These are phyloP conservation scores for Batrachochytrium dendrobatidis DNA, from an alignment of 371 early-diverging fungal genomes.

Conservation along the genomic window DNA sequence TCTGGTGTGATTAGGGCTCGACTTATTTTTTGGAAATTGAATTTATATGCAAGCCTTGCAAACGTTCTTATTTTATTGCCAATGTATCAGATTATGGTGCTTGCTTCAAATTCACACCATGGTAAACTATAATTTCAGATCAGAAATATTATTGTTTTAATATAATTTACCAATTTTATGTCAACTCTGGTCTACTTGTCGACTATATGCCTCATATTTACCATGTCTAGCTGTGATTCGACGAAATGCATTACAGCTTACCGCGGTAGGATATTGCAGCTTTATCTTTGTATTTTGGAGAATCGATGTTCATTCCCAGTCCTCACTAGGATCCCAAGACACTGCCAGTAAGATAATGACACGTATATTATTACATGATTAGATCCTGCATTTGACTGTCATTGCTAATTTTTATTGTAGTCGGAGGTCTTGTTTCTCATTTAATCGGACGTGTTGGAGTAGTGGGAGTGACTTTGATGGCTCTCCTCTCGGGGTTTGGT, in stretches of 20 bases:
- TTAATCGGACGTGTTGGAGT: conserved; percentile 76
- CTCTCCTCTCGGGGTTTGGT: conserved; percentile 89
- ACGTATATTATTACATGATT: conserved; percentile 27
- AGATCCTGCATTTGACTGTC: conserved; percentile 46
- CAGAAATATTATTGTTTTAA: no score
- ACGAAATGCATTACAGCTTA: not conserved
- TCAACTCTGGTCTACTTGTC: conserved; percentile 13
- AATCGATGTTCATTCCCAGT: not conserved
- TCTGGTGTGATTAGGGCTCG: no score
- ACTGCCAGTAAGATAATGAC: not conserved
- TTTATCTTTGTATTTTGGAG: not conserved
- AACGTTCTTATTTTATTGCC: conserved; percentile 68
- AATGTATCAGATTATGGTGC: conserved; percentile 61
- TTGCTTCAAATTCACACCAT: no score
- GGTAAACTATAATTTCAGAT: no score
- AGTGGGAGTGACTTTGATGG: conserved; percentile 86
- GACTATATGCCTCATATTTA: conserved; percentile 8
- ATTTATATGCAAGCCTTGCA: conserved; percentile 53
- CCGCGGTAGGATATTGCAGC: not conserved
- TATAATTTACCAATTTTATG: no score
- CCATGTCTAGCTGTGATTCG: not conserved
- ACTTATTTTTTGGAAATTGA: conserved; percentile 69
- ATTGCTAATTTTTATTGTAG: conserved; percentile 62
- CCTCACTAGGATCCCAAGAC: not conserved
- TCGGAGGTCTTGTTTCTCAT: conserved; percentile 53